A percentile compares a stretch with the other conserved stretches of the same genome.
Evolutionary conservation across 441 rosid genomes (phyloP).

Genomic region (Erodium moschatum): DNA sequence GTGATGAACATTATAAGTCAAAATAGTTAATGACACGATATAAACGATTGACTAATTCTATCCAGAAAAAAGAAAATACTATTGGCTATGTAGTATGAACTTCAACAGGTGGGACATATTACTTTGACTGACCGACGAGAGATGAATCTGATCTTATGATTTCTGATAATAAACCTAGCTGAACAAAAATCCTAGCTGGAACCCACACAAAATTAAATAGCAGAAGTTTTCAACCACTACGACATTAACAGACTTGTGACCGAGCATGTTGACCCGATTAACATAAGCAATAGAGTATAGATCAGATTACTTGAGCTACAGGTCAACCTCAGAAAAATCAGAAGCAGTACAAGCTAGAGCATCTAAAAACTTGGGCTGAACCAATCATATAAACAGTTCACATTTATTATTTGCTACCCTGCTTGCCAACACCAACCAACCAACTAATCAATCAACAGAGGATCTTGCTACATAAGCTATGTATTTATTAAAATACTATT

Average conservation of each 20-base stretch:
- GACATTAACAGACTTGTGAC: conserved; percentile 7
- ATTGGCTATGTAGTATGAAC: conserved; percentile 4
- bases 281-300: conserved; percentile 8
- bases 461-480: conserved; percentile 9
- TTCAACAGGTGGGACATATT: conserved; percentile 12
- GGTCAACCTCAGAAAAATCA: background rate
- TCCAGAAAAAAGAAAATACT: background rate
- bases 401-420: conserved; percentile 7
- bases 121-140: conserved; percentile 2
- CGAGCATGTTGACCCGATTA: background rate
- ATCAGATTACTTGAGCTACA: background rate
- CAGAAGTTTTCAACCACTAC: background rate
- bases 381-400: conserved; percentile 4
- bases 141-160: conserved; percentile 3
- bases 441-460: conserved; percentile 2
- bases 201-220: conserved; percentile 7
- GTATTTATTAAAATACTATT: background rate
- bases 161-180: background rate
- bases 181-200: conserved; percentile 11
- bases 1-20: conserved; percentile 5
- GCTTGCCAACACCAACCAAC: conserved; percentile 1
- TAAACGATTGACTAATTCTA: too few relatives aligned
- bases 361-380: background rate
- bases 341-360: background rate
- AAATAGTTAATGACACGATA: background rate